Conservation (phyloP, 2,329 filamentous ascomycete species). For the Myrmaecium sp. region DNA sequence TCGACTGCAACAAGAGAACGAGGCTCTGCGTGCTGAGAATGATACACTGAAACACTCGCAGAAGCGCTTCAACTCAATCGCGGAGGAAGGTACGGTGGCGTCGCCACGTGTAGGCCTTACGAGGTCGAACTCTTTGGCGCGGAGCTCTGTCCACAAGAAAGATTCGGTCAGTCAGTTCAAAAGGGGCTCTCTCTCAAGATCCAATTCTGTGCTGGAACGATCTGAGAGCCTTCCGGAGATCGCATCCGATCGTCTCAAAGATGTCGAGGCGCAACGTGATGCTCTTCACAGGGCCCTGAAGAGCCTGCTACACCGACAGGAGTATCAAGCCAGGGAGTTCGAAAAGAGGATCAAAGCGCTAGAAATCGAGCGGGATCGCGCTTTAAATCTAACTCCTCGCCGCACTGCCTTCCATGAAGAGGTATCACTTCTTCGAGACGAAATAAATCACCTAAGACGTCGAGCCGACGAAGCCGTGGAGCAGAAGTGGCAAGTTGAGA, state of each 20-base stretch:
- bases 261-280: constrained; percentile 85
- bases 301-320: constrained; percentile 69
- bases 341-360: constrained; percentile 63
- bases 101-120: constrained; percentile 33
- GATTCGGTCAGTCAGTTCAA: too few species aligned
- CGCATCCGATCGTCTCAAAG: constrained; percentile 66
- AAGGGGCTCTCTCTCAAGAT: constrained; percentile 33
- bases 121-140: constrained; percentile 51
- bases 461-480: constrained; percentile 87
- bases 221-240: constrained; percentile 35
- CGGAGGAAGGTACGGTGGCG: constrained; percentile 35
- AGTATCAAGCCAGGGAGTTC: constrained; percentile 68
- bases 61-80: constrained; percentile 41
- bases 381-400: constrained; percentile 50
- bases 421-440: constrained; percentile 60
- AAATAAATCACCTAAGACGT: constrained; percentile 68
- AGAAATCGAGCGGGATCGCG: constrained; percentile 61
- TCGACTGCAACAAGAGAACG: constrained; percentile 48
- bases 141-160: constrained; percentile 30
- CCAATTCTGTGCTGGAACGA: constrained; percentile 23
- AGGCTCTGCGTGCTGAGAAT: constrained; percentile 47
- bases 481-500: constrained; percentile 92
- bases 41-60: constrained; percentile 28
- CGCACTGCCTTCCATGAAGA: constrained; percentile 72
- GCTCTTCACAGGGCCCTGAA: constrained; percentile 77